These are phyloP conservation scores for Balamuthia mandrillaris DNA, from an alignment of 208 protist species.

Conservation along the genomic window DNA sequence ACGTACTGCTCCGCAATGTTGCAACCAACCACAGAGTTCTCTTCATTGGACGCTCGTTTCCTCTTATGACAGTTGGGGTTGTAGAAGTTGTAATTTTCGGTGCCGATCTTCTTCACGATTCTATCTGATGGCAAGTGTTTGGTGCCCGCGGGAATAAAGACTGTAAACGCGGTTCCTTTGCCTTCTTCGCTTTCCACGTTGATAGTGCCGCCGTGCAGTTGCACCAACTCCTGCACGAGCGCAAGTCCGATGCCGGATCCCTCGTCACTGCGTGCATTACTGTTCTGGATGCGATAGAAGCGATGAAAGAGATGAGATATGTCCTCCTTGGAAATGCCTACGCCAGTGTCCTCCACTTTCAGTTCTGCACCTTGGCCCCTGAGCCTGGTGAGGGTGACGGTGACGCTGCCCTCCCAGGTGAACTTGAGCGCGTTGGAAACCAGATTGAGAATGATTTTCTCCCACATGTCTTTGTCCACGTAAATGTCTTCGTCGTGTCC, in stretches of 20 bases:
- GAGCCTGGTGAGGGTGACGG: not conserved
- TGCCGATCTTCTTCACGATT: too few species aligned
- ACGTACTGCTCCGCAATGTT: too few species aligned
- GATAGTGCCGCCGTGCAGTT: constrained; percentile 37
- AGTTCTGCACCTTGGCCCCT: not conserved
- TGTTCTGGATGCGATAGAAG: constrained; percentile 34
- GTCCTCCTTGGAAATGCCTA: constrained; percentile 39
- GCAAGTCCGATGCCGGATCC: constrained; percentile 41
- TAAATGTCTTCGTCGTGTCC: constrained; percentile 1
- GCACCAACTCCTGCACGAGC: constrained; percentile 40
- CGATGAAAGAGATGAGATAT: not conserved
- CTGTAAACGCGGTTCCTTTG: too few species aligned
- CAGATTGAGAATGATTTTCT: constrained; percentile 52
- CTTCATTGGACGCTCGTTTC: too few species aligned
- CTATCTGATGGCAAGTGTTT: too few species aligned
- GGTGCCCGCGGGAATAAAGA: too few species aligned
- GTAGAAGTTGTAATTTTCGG: too few species aligned
- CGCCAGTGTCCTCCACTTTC: constrained; percentile 33
- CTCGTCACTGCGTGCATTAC: not conserved
- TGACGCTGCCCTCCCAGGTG: constrained; percentile 32
- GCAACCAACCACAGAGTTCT: too few species aligned
- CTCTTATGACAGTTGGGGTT: too few species aligned
- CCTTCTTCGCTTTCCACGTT: not conserved
- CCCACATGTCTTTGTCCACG: constrained; percentile 47
- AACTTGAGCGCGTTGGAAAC: constrained; percentile 54